A percentile compares a stretch with the other conserved stretches of the same genome.
Conservation (phyloP, 139 green algal genomes). For the Mychonastes homosphaera region DNA sequence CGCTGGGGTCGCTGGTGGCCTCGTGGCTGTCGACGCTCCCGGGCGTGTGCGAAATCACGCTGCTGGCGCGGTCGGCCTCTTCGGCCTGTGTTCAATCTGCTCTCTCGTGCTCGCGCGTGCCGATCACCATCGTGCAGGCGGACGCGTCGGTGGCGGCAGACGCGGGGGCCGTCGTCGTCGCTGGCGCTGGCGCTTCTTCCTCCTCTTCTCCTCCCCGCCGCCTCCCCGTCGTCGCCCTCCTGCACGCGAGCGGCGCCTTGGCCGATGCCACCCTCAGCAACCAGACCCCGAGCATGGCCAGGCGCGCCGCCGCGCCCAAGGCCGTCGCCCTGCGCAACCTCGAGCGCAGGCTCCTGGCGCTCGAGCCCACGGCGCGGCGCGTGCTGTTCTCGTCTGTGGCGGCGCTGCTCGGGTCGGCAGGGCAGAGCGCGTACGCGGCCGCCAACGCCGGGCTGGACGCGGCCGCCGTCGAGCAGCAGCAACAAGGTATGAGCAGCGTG, state of each 20-base stretch:
- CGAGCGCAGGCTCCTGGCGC: neutral
- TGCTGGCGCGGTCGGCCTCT: slow-evolving; percentile 34
- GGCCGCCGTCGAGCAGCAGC: slow-evolving; percentile 2
- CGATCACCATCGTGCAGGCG: slow-evolving; percentile 14
- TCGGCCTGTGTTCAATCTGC: too few species aligned
- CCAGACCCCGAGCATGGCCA: slow-evolving; percentile 29
- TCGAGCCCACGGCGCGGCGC: slow-evolving; percentile 20
- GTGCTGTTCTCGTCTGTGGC: slow-evolving; percentile 57
- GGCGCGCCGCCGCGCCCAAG: slow-evolving; percentile 43
- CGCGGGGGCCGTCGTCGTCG: slow-evolving; percentile 11
- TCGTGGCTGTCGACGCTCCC: slow-evolving; percentile 19
- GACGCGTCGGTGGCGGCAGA: slow-evolving; percentile 12
- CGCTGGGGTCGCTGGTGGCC: slow-evolving; percentile 38
- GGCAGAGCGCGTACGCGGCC: slow-evolving; percentile 65
- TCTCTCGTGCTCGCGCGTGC: neutral
- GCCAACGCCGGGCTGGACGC: slow-evolving; percentile 64
- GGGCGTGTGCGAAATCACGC: slow-evolving; percentile 15
- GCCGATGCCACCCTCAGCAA: slow-evolving; percentile 41
- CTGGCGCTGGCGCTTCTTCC: neutral
- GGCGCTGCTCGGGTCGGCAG: slow-evolving; percentile 51
- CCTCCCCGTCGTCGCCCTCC: slow-evolving; percentile 18
- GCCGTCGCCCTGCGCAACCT: slow-evolving; percentile 11
- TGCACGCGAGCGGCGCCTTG: slow-evolving; percentile 52
- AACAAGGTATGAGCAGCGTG: slow-evolving; percentile 28
- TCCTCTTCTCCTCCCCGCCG: neutral